Evolutionary conservation across 2,329 filamentous ascomycete genomes (phyloP).

Genomic region (Fusarium kyushuense): DNA sequence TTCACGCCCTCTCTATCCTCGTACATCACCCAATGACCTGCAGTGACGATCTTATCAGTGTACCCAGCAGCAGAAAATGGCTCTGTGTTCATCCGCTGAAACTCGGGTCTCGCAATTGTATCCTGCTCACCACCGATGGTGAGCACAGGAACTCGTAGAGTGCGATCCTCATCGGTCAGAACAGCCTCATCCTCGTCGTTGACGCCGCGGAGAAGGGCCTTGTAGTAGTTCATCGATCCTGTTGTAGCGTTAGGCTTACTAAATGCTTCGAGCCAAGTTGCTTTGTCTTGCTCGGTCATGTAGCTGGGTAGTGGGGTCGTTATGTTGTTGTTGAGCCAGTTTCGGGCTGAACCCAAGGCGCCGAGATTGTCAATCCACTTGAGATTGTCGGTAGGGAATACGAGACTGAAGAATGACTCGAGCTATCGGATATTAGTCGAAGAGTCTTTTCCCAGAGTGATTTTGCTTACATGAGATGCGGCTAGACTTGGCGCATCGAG

Average conservation of each 20-base stretch:
- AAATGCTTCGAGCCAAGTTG: constrained; percentile 4
- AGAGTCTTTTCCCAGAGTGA: accelerated
- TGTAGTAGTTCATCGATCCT: constrained; percentile 37
- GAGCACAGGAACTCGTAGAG: constrained; percentile 35
- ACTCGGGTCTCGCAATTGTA: constrained; percentile 24
- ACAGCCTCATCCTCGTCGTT: constrained; percentile 31
- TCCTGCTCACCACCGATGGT: constrained; percentile 30
- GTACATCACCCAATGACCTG: constrained; percentile 42
- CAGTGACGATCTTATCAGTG: constrained; percentile 18
- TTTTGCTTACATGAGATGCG: not conserved
- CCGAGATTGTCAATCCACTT: constrained; percentile 23
- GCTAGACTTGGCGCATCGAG: constrained; percentile 24
- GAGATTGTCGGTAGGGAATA: constrained; percentile 21
- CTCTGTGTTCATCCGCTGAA: constrained; percentile 4
- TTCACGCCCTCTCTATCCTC: constrained; percentile 31
- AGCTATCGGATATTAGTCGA: constrained; percentile 11
- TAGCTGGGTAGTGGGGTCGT: constrained; percentile 16
- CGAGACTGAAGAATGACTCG: constrained; percentile 37
- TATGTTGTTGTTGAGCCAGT: constrained; percentile 23
- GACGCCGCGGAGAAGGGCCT: constrained; percentile 30
- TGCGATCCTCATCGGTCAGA: constrained; percentile 32
- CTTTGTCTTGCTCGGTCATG: constrained; percentile 28
- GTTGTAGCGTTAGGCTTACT: constrained; percentile 21
- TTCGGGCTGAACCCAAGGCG: constrained; percentile 19
- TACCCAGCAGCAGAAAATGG: constrained; percentile 29